phyloP scores from a whole-genome alignment of 768 basidiomycete genomes.

The Kwoniella europaea region DNA sequence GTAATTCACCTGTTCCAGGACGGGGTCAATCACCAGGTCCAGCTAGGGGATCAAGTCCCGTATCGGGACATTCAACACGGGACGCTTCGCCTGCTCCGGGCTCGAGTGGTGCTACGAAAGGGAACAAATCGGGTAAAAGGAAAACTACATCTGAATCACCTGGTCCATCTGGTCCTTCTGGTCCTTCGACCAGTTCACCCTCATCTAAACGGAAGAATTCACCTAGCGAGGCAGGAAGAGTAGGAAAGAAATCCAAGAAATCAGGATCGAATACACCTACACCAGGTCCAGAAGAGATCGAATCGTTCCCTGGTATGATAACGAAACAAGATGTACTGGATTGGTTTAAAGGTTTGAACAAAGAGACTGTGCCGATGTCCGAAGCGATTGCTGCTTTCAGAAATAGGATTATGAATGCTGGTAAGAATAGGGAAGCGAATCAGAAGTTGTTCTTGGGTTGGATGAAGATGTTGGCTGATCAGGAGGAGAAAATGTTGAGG shows the following conservation, averaged over 20 bases:
- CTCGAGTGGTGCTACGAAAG: not conserved
- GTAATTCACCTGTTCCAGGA: constrained; percentile 20
- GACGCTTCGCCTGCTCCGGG: constrained; percentile 20
- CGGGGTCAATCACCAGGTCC: constrained; percentile 17
- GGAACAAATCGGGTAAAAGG: constrained; percentile 5
- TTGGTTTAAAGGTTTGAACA: constrained; percentile 35
- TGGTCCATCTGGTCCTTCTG: not conserved
- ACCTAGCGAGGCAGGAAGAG: constrained; percentile 9
- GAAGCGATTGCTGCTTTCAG: constrained; percentile 39
- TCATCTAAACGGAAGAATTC: constrained; percentile 5
- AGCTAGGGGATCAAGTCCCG: constrained; percentile 13
- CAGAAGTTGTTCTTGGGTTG: constrained; percentile 37
- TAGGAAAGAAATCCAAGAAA: constrained; percentile 46
- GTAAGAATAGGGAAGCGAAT: constrained; percentile 32
- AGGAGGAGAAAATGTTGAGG: constrained; percentile 29
- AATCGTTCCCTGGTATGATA: constrained; percentile 45
- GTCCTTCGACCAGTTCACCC: constrained; percentile 1
- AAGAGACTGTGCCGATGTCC: constrained; percentile 30
- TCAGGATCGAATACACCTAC: constrained; percentile 40
- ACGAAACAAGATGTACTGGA: constrained; percentile 40
- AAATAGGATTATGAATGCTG: constrained; percentile 25
- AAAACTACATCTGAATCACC: constrained; percentile 34
- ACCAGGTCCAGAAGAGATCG: constrained; percentile 35
- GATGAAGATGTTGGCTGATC: constrained; percentile 34
- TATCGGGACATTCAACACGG: constrained; percentile 12